These are phyloP conservation scores for Psilocybe cubensis DNA, from an alignment of 768 basidiomycete species.

Conservation along the genomic window DNA sequence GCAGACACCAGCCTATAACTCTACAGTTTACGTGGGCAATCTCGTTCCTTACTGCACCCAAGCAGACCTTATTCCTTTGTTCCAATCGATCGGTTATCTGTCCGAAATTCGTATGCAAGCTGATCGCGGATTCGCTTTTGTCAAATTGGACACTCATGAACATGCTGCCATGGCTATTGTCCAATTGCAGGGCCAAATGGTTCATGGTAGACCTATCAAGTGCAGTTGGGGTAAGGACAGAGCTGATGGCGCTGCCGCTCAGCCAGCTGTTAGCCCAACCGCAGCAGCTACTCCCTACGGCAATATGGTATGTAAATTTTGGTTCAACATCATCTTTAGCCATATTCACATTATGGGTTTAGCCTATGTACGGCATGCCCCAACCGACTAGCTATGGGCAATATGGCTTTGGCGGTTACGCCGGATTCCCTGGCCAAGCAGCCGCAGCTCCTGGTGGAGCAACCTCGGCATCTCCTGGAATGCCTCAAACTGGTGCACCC, in stretches of 20 bases:
- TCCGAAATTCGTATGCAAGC: conserved; percentile 99
- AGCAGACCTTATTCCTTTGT: conserved; percentile 95
- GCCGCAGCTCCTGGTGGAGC: conserved; percentile 50
- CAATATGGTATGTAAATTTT: conserved; percentile 64
- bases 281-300: conserved; percentile 70
- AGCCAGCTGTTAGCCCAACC: conserved; percentile 61
- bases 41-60: conserved; percentile 97
- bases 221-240: conserved; percentile 99
- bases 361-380: conserved; percentile 93
- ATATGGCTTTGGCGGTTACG: conserved; percentile 75
- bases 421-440: conserved; percentile 67
- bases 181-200: conserved; percentile 95
- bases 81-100: conserved; percentile 98
- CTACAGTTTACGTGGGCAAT: conserved; percentile 98
- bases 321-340: not conserved
- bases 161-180: conserved; percentile 98
- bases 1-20: conserved; percentile 93
- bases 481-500: conserved; percentile 60
- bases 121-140: conserved; percentile 98
- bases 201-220: conserved; percentile 97
- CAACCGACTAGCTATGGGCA: conserved; percentile 80
- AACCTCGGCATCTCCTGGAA: conserved; percentile 57
- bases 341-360: conserved; percentile 9
- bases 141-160: conserved; percentile 98
- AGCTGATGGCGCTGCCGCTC: conserved; percentile 68